Percentiles rank a stretch among this genome's conserved stretches.
phyloP scores from a whole-genome alignment of 305 asterid genomes.

The Fraxinus xanthoxyloides region DNA sequence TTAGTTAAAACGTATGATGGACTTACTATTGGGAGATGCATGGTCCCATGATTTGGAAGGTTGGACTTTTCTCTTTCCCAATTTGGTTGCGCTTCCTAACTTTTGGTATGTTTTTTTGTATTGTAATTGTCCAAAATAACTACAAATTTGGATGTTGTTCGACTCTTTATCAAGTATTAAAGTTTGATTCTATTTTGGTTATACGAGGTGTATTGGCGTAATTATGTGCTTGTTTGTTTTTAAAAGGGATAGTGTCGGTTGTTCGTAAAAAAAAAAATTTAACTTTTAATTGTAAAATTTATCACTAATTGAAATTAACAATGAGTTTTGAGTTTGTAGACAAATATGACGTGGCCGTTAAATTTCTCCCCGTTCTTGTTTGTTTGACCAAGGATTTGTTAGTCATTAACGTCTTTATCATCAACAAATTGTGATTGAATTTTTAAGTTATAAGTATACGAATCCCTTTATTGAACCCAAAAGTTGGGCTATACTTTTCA shows the following conservation, averaged over 20 bases:
- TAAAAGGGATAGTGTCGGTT: neutral
- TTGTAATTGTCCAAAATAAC: neutral
- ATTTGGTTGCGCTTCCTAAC: neutral
- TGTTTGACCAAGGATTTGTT: neutral
- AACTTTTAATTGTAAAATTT: too few species aligned
- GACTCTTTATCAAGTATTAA: neutral
- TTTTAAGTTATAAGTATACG: too few species aligned
- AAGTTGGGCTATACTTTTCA: neutral
- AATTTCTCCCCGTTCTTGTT: neutral
- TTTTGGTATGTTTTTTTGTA: neutral
- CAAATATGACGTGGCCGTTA: too few species aligned
- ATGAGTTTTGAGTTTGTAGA: too few species aligned
- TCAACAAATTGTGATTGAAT: neutral
- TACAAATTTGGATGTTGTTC: neutral
- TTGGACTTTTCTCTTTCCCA: neutral
- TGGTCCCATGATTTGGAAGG: neutral
- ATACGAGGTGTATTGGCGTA: neutral
- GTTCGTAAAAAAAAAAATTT: neutral
- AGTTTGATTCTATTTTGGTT: neutral
- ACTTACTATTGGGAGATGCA: neutral
- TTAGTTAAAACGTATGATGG: constrained; percentile 21
- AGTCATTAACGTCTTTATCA: neutral
- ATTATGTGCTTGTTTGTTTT: neutral
- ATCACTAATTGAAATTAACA: too few species aligned
- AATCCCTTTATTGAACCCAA: neutral